Evolutionary conservation across 1,284 basidiomycete species (phyloP), one percentile per base, ranked within the genome.

Genomic region (Cystobasidium pallidum): DNA sequence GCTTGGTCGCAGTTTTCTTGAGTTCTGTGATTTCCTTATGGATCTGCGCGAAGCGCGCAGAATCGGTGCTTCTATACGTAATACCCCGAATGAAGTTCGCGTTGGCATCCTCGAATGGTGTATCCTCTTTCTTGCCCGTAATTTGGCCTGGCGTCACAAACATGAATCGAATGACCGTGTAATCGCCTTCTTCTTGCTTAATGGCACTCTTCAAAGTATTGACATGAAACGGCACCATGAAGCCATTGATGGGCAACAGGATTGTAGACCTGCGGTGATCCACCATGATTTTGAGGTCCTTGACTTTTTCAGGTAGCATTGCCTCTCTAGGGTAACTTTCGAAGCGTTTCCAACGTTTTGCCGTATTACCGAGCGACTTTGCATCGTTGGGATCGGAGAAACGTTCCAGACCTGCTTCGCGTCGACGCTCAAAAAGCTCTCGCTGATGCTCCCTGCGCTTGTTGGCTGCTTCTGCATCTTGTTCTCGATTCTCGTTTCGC

Each of bases 61-160:
- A 87, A 78, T 99, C 94, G 15, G 89, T 86, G 2, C 92, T 95
- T 59, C 95, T 90, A 82, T 95, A 99, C 0, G 92, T 93, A 74
- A 96, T 87, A 3, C 94, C 97, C 66, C 94, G 91, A 77, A 99
- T 89, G 79, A 99, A 99, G 2, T 93, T 98, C 0, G 95, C 89
- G 75, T 96, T 92, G 1, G 95, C 93, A 80, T 98, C 92, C 81
- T 99, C 95, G 78, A 99, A 99, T 0, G 96, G 96, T 75, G 94
- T 97, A 77, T 99, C 96, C 80, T 99, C 96, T 83, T 99, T 99
- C 84, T 96, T 97, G 47, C 96, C 96, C 0, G 93, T 91, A 58
- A 98, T 88, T 80, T 98, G 94, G 59, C 96, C 96, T 0, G 96
- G 96, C 0, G 94, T 96, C 80, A 98, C 94, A 84, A 99, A 97